A percentile compares a stretch with the other conserved stretches of the same genome.
phyloP scores from a whole-genome alignment of 495 filamentous ascomycete species.

The Aspergillus conjunctus region DNA sequence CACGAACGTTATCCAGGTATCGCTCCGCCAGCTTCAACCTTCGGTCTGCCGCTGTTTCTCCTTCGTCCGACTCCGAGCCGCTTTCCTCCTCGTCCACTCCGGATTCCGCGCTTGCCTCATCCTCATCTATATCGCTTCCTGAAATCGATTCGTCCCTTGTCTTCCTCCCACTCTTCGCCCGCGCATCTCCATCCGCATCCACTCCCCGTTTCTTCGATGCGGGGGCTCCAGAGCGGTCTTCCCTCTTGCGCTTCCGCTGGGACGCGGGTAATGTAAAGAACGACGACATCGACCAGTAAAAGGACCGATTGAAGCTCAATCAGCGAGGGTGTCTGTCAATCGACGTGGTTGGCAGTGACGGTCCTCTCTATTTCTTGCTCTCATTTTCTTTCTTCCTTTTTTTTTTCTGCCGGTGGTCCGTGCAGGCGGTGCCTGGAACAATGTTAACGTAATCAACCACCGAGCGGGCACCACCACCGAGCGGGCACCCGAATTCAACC shows the following conservation, averaged over 20 bases:
- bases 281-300: constrained; percentile 62
- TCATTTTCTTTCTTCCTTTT: constrained; percentile 43
- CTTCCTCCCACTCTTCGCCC: constrained; percentile 28
- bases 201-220: constrained; percentile 60
- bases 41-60: constrained; percentile 86
- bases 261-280: constrained; percentile 81
- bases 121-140: constrained; percentile 76
- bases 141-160: constrained; percentile 71
- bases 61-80: constrained; percentile 58
- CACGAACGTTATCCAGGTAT: constrained; percentile 85
- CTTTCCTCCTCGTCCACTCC: constrained; percentile 47
- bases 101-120: constrained; percentile 49
- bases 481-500: too few relatives aligned
- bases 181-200: constrained; percentile 36
- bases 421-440: constrained; percentile 33
- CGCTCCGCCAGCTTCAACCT: constrained; percentile 86
- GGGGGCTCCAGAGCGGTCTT: constrained; percentile 50
- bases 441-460: too few relatives aligned
- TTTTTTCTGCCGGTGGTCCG: constrained; percentile 48
- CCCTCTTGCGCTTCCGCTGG: constrained; percentile 78
- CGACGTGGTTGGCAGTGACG: constrained; percentile 11
- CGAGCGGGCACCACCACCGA: too few relatives aligned
- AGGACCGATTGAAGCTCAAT: constrained; percentile 9
- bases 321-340: constrained; percentile 9
- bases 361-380: constrained; percentile 8